phyloP scores from a whole-genome alignment of 257 asterid species.

The Verbena officinalis region DNA sequence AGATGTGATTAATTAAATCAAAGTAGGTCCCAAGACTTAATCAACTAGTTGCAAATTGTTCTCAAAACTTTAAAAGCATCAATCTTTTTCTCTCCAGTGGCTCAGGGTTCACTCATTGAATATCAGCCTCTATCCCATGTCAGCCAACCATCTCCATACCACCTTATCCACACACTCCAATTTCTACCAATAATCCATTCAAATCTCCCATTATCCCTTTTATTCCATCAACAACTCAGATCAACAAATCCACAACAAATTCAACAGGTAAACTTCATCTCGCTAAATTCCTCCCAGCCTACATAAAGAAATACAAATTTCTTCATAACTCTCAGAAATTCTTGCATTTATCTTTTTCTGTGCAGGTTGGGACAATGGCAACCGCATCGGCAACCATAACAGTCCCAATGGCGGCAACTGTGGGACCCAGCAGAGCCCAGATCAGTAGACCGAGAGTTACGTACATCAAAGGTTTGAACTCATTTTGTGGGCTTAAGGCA shows the following conservation, averaged over 20 bases:
- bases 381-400: constrained; percentile 47
- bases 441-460: constrained; percentile 47
- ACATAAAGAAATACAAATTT: too few relatives aligned
- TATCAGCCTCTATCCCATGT: constrained; percentile 41
- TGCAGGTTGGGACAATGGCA: constrained; percentile 57
- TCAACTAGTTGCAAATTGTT: too few relatives aligned
- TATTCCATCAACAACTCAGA: constrained; percentile 33
- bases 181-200: constrained; percentile 43
- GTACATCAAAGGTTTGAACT: constrained; percentile 66
- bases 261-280: constrained; percentile 32
- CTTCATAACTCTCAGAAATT: constrained; percentile 7
- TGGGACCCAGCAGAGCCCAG: constrained; percentile 42
- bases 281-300: too few relatives aligned
- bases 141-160: constrained; percentile 62
- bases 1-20: too few relatives aligned
- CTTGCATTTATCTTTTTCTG: constrained; percentile 17
- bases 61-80: not conserved
- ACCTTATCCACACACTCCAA: constrained; percentile 63
- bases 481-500: constrained; percentile 90
- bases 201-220: constrained; percentile 43
- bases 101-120: constrained; percentile 22
- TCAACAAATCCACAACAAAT: constrained; percentile 26
- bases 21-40: too few relatives aligned
- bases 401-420: constrained; percentile 43
- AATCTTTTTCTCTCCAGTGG: constrained; percentile 25